A percentile compares a stretch with the other conserved stretches of the same genome.
Conservation (phyloP, 2,329 filamentous ascomycete genomes). For the Pseudocercospora fijiensis region DNA sequence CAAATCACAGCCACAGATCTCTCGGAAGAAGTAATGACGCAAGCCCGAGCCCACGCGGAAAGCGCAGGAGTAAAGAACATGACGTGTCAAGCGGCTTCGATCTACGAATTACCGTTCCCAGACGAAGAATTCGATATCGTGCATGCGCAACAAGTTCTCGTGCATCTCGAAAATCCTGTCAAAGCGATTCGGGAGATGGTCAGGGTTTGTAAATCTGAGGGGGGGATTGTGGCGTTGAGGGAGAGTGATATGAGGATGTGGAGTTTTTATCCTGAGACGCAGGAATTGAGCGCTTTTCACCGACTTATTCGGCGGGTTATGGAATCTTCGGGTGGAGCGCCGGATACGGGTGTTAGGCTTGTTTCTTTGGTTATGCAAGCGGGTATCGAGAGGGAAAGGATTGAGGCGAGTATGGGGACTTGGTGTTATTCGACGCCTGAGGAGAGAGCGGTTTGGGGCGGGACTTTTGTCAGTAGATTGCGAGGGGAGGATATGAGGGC, state of each 20-base stretch:
- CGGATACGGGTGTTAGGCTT: conserved; percentile 32
- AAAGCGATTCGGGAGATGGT: conserved; percentile 55
- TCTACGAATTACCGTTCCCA: conserved; percentile 41
- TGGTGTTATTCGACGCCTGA: conserved; percentile 45
- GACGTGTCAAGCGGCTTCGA: conserved; percentile 40
- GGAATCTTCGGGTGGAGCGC: conserved; percentile 29
- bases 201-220: conserved; percentile 54
- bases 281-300: conserved; percentile 39
- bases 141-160: conserved; percentile 58
- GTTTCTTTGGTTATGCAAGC: conserved; percentile 41
- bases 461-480: conserved; percentile 27
- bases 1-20: conserved; percentile 48
- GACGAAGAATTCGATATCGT: conserved; percentile 60
- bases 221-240: conserved; percentile 54
- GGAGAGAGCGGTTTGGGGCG: conserved; percentile 44
- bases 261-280: conserved; percentile 39
- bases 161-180: conserved; percentile 55
- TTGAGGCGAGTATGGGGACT: conserved; percentile 42
- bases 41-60: conserved; percentile 41
- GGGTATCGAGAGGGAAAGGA: conserved; percentile 41
- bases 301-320: conserved; percentile 39
- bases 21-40: conserved; percentile 45
- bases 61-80: conserved; percentile 42
- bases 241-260: conserved; percentile 44
- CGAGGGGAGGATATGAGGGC: conserved; percentile 33